Base-by-base conservation (phyloP, 2,329 filamentous ascomycete genomes). In the Curvularia sp. region DNA sequence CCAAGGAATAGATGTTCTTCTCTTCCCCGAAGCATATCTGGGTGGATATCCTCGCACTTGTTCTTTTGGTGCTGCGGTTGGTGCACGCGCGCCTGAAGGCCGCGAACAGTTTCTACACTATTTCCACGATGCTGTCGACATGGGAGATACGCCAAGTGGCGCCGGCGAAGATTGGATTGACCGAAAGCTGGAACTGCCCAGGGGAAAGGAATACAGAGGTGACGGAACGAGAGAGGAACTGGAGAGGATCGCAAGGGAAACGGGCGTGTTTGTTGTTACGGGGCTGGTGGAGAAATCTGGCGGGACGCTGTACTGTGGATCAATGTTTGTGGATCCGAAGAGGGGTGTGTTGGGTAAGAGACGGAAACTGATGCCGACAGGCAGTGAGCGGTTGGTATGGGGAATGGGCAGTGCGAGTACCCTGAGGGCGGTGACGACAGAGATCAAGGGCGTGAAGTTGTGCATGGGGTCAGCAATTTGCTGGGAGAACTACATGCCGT, bases 401-500 rank as follows among this genome's bases (percentile, higher is more conserved):
- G 92, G 91, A 0, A 91, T 96, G 74, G 93, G 93, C 39, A 89
- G 88, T 2, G 87, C 93, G 0, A 86, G 86, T 0, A 95, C 92
- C 3, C 83, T 97, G 27, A 86, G 87, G 61, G 93, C 93, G 3
- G 87, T 97, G 1, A 89, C 87, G 25, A 93, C 92, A 1, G 86
- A 82, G 23, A 92, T 97, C 74, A 89, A 89, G 60, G 92, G 92
- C 49, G 86, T 93, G 2, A 87, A 87, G 63, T 79, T 97, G 59
- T 94, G 91, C 55, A 84, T 97, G 59, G 93, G 89, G 0, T 88
- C 90, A 3, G 94, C 93, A 3, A 96, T 98, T 65, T 97, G 93
- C 81, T 97, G 93, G 93, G 93, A 98, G 77, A 97, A 91, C 76
- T 96, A 94, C 79, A 97, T 97, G 93, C 93, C 93, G 0, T 80